Conservation (phyloP, 225 moss, liverwort and hornwort species). For the Bryum argenteum region DNA sequence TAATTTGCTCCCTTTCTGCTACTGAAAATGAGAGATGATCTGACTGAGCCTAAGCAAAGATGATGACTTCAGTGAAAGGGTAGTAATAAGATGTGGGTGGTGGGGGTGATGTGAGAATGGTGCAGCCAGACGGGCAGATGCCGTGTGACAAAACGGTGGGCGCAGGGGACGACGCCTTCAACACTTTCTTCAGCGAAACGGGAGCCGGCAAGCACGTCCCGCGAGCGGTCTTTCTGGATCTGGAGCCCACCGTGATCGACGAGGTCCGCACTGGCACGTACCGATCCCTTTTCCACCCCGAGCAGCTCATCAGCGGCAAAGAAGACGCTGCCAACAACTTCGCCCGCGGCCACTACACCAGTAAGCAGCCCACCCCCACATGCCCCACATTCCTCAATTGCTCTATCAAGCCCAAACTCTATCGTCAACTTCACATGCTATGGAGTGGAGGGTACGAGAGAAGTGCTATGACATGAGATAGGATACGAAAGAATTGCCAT, state of each 20-base stretch:
- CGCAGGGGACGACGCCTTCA: slow-evolving; percentile 33
- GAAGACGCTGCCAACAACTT: slow-evolving; percentile 52
- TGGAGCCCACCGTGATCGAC: slow-evolving; percentile 49
- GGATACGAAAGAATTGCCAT: too few species aligned
- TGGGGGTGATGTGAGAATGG: too few species aligned
- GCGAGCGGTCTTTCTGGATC: slow-evolving; percentile 35
- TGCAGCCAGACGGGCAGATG: slow-evolving; percentile 44
- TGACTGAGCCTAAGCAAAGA: too few species aligned
- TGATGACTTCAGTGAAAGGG: too few species aligned
- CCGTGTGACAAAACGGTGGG: slow-evolving; percentile 33
- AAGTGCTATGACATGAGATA: too few species aligned
- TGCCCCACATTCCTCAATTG: too few species aligned
- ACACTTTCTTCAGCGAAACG: slow-evolving; percentile 47
- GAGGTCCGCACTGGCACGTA: slow-evolving; percentile 50
- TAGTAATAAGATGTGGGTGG: not conserved
- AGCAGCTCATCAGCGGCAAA: slow-evolving; percentile 49
- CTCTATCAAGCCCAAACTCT: too few species aligned
- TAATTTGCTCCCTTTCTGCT: too few species aligned
- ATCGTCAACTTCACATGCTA: not conserved
- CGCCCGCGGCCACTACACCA: slow-evolving; percentile 45
- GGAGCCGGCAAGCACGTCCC: slow-evolving; percentile 46
- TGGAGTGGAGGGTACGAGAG: too few species aligned
- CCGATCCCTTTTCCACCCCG: slow-evolving; percentile 41
- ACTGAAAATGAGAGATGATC: too few species aligned
- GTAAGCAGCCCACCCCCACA: not conserved